Evolutionary conservation across 768 basidiomycete species (phyloP).

Genomic region (Ramaria sp.): DNA sequence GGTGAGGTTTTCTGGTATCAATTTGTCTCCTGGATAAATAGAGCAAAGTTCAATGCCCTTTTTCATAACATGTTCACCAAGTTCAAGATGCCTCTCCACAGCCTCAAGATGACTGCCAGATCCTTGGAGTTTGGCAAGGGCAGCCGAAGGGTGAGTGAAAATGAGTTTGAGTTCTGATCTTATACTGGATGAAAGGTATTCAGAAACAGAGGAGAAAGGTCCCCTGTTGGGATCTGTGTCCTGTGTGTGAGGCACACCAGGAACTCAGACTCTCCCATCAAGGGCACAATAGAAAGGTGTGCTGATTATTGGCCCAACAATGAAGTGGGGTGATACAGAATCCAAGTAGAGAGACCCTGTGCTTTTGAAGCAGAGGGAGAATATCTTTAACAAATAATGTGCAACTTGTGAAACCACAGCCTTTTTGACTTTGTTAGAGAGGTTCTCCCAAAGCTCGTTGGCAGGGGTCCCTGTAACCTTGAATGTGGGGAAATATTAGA

Average conservation of each 20-base stretch:
- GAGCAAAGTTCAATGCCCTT: conserved; percentile 12
- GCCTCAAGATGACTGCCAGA: not conserved
- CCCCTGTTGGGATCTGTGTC: conserved; percentile 8
- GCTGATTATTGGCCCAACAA: conserved; percentile 14
- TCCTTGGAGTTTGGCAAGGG: conserved; percentile 9
- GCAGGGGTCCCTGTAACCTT: conserved; percentile 13
- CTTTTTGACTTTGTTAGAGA: conserved; percentile 9
- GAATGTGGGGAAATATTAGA: too few species aligned
- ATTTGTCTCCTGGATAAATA: conserved; percentile 15
- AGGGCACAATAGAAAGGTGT: conserved; percentile 15
- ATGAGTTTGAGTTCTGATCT: conserved; percentile 10
- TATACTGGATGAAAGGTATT: conserved; percentile 9
- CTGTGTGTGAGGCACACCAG: not conserved
- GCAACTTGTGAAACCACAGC: conserved; percentile 12
- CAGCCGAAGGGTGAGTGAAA: not conserved
- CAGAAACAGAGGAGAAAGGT: conserved; percentile 10
- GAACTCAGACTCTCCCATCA: conserved; percentile 12
- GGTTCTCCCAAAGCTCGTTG: conserved; percentile 11
- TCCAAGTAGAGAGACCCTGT: conserved; percentile 14
- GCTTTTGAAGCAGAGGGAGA: conserved; percentile 11
- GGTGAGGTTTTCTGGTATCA: too few species aligned
- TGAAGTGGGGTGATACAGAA: not conserved
- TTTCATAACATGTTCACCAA: conserved; percentile 8
- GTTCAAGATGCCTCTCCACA: conserved; percentile 10
- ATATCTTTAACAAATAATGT: conserved; percentile 8